A percentile compares a stretch with the other conserved stretches of the same genome.
These are phyloP conservation scores for Aspergillus affinis DNA, from an alignment of 495 filamentous ascomycete species.

Conservation along the genomic window DNA sequence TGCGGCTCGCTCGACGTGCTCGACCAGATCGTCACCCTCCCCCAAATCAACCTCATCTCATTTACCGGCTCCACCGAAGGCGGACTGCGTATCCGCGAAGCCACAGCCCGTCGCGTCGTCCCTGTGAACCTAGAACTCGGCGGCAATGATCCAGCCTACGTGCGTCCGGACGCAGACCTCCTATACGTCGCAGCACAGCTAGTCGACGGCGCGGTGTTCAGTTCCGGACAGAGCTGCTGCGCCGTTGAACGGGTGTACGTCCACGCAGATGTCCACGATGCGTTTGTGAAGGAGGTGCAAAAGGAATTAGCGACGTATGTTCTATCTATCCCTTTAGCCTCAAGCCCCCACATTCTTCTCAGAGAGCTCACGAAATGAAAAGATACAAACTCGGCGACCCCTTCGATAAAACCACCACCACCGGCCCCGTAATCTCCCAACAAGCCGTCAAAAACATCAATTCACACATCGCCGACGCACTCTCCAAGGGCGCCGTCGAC, in stretches of 20 bases:
- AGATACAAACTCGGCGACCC: conserved; percentile 90
- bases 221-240: conserved; percentile 96
- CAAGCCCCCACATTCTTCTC: no score
- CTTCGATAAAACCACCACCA: conserved; percentile 69
- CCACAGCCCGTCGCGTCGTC: conserved; percentile 75
- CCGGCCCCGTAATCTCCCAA: conserved; percentile 87
- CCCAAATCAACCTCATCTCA: conserved; percentile 73
- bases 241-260: conserved; percentile 92
- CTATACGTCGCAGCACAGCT: conserved; percentile 89
- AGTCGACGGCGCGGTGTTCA: conserved; percentile 93
- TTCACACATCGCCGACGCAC: conserved; percentile 78
- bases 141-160: conserved; percentile 91
- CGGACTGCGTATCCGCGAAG: conserved; percentile 77
- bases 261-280: conserved; percentile 76
- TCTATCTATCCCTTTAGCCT: neutral
- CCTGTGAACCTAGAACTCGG: conserved; percentile 88
- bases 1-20: conserved; percentile 71
- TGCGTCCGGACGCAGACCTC: conserved; percentile 81
- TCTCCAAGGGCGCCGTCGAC: conserved; percentile 79
- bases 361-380: conserved; percentile 19
- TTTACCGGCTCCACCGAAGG: conserved; percentile 92
- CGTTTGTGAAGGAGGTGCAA: conserved; percentile 73
- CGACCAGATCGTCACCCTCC: conserved; percentile 71
- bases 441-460: conserved; percentile 68
- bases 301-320: conserved; percentile 62